Percentiles rank a stretch among this genome's conserved stretches.
Evolutionary conservation across 805 yeast species (phyloP).

Genomic region (Metschnikowia baotianmanensis): DNA sequence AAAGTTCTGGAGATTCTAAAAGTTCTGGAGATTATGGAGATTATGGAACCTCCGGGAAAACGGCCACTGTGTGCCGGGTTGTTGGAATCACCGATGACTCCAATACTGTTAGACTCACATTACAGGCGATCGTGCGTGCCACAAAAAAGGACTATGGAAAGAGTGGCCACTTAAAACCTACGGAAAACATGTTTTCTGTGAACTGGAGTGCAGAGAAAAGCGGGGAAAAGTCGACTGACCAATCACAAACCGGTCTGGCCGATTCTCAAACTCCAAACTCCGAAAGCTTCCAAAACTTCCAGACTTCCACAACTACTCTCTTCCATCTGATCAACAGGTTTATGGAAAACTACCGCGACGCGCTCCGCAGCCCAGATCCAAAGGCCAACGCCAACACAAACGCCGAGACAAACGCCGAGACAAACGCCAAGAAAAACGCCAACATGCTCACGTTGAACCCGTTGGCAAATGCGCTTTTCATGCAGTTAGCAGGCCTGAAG

Average conservation of each 20-base stretch:
- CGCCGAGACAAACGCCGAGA: too few species aligned
- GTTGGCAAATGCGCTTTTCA: constrained; percentile 53
- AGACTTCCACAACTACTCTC: constrained; percentile 17
- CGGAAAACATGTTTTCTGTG: constrained; percentile 28
- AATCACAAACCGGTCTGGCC: too few species aligned
- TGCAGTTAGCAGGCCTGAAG: constrained; percentile 50
- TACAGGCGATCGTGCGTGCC: constrained; percentile 52
- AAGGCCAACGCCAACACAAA: too few species aligned
- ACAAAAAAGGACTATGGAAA: constrained; percentile 5
- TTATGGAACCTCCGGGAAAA: constrained; percentile 13
- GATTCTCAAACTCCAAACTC: too few species aligned
- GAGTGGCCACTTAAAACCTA: constrained; percentile 1
- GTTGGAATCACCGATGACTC: constrained; percentile 46
- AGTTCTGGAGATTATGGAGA: not conserved
- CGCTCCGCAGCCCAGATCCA: constrained; percentile 21
- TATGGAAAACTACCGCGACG: constrained; percentile 35
- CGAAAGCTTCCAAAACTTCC: constrained; percentile 23
- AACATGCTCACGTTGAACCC: constrained; percentile 55
- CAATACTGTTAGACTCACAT: constrained; percentile 43
- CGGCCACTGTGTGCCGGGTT: constrained; percentile 45
- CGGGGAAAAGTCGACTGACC: constrained; percentile 1
- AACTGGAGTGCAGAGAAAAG: constrained; percentile 25
- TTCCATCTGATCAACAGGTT: constrained; percentile 41
- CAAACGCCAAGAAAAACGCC: too few species aligned
- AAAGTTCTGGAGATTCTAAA: too few species aligned